phyloP scores from a whole-genome alignment of 2,329 filamentous ascomycete species.

The Berkeleyomyces basicola region DNA sequence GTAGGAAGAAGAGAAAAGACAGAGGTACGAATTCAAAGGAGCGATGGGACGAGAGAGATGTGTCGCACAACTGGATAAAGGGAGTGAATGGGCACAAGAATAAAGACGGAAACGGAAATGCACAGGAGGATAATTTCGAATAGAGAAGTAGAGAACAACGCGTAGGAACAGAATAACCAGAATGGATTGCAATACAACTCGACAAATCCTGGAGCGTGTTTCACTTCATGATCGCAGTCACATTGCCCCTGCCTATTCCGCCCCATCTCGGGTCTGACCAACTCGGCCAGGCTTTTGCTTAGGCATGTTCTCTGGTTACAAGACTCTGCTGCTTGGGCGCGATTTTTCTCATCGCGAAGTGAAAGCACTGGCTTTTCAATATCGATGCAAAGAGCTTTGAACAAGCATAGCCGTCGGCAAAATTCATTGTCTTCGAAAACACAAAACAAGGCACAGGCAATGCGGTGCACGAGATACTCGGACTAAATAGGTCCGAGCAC shows the following conservation, averaged over 20 bases:
- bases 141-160: background rate
- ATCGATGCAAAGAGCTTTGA: background rate
- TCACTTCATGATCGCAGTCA: background rate
- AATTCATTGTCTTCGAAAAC: background rate
- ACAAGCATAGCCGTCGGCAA: background rate
- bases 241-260: background rate
- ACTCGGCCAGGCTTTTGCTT: background rate
- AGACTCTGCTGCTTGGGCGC: background rate
- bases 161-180: background rate
- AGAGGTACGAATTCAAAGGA: background rate
- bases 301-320: background rate
- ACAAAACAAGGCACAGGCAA: background rate
- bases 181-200: background rate
- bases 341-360: background rate
- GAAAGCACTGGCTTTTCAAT: background rate
- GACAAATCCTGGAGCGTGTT: slow-evolving; percentile 6
- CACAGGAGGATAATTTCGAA: background rate
- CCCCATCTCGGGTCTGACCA: background rate
- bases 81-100: background rate
- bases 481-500: background rate
- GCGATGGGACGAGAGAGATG: background rate
- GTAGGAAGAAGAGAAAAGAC: background rate
- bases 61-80: background rate
- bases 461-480: background rate
- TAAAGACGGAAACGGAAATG: background rate